A percentile compares a stretch with the other conserved stretches of the same genome.
phyloP scores from a whole-genome alignment of 164 flowering plant genomes.

The Chloranthus sessilifolius region DNA sequence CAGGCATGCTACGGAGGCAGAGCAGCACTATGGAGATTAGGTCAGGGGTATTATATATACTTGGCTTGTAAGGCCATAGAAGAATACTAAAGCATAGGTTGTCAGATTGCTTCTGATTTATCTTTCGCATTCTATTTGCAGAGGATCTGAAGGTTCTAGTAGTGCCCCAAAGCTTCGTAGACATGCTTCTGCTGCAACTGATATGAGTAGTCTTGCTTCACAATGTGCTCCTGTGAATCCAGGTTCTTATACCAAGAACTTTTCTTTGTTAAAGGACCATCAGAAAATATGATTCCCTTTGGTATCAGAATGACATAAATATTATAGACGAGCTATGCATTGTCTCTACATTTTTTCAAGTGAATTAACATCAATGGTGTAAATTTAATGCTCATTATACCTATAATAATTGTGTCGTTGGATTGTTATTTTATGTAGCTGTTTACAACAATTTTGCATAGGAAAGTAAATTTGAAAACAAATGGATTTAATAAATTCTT shows the following conservation, averaged over 20 bases:
- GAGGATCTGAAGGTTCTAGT: slow-evolving; percentile 39
- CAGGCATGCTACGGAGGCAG: slow-evolving; percentile 75
- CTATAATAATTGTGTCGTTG: no score
- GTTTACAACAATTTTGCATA: no score
- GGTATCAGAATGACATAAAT: no score
- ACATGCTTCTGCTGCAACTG: slow-evolving; percentile 71
- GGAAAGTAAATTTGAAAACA: no score
- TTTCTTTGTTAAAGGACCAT: not conserved
- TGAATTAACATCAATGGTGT: no score
- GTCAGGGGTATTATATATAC: slow-evolving; percentile 32
- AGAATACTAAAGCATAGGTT: no score
- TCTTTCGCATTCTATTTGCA: slow-evolving; percentile 14
- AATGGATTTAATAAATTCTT: no score
- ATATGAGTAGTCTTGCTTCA: slow-evolving; percentile 42
- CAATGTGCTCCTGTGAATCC: slow-evolving; percentile 36
- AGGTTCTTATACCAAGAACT: slow-evolving; percentile 33
- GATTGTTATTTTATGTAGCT: no score
- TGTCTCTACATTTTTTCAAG: no score
- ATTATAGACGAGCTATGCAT: no score
- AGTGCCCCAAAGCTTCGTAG: slow-evolving; percentile 61
- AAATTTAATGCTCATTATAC: no score
- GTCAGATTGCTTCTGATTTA: not conserved
- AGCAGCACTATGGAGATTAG: slow-evolving; percentile 63
- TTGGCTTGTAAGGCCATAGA: not conserved
- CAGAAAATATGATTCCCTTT: not conserved